Evolutionary conservation across 2,329 filamentous ascomycete species (phyloP).

Genomic region (Exophiala spinifera): DNA sequence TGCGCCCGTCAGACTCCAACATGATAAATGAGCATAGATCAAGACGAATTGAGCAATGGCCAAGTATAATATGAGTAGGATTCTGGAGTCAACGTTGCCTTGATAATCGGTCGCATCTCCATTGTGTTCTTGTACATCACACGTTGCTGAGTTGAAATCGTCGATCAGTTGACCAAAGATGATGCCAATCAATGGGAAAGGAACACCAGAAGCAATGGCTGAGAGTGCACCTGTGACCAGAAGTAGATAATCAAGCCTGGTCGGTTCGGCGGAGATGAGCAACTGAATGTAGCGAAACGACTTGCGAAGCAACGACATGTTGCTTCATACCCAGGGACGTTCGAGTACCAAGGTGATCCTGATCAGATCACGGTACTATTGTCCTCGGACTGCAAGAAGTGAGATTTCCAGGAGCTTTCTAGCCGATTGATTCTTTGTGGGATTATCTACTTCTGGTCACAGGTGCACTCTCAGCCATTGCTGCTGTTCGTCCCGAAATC

Average conservation of each 20-base stretch:
- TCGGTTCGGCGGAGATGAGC: conserved; percentile 8
- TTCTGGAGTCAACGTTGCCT: conserved; percentile 53
- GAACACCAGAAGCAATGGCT: conserved; percentile 38
- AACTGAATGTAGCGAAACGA: conserved; percentile 5
- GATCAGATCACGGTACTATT: not conserved
- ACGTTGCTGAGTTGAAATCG: conserved; percentile 33
- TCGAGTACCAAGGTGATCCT: not conserved
- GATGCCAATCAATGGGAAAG: conserved; percentile 40
- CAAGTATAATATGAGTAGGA: conserved; percentile 62
- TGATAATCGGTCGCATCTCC: conserved; percentile 30
- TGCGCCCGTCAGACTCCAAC: conserved; percentile 63
- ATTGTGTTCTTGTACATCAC: conserved; percentile 3
- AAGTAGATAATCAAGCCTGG: conserved; percentile 3
- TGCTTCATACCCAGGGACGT: not conserved
- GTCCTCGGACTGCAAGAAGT: not conserved
- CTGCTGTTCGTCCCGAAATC: not conserved
- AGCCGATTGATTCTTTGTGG: not conserved
- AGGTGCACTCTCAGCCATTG: conserved; percentile 31
- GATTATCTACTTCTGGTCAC: conserved; percentile 15
- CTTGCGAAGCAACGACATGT: conserved; percentile 3
- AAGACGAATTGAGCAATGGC: conserved; percentile 61
- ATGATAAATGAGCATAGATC: conserved; percentile 63
- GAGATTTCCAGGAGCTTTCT: not conserved
- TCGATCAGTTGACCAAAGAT: conserved; percentile 41
- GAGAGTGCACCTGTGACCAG: conserved; percentile 31